phyloP scores from a whole-genome alignment of 2,329 filamentous ascomycete genomes.

The Pseudogymnoascus sp. region DNA sequence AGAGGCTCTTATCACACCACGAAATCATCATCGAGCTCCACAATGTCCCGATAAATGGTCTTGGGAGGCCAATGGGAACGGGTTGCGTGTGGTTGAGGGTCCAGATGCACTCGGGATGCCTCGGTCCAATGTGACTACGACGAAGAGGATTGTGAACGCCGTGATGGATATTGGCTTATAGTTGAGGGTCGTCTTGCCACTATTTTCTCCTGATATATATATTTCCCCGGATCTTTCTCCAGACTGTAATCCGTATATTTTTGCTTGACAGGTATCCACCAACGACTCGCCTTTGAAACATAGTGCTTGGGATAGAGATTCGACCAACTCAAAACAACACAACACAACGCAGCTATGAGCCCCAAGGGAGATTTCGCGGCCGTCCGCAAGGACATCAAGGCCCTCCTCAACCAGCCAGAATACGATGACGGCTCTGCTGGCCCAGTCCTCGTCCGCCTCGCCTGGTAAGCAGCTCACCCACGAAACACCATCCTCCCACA shows the following conservation, averaged over 20 bases:
- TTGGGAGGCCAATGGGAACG: not conserved
- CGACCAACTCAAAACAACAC: not conserved
- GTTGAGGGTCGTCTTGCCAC: not conserved
- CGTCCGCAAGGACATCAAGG: slow-evolving; percentile 47
- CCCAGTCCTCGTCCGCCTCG: slow-evolving; percentile 56
- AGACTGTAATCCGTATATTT: not conserved
- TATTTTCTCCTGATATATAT: not conserved
- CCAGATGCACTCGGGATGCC: not conserved
- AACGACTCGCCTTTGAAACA: not conserved
- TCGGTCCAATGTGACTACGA: not conserved
- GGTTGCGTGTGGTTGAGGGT: not conserved
- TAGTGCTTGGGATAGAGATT: not conserved
- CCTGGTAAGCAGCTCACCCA: slow-evolving; percentile 41
- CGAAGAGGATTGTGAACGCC: slow-evolving; percentile 1
- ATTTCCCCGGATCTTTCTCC: slow-evolving; percentile 1
- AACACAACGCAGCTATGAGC: not conserved
- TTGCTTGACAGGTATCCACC: not conserved
- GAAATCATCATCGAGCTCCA: slow-evolving; percentile 4
- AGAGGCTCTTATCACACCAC: slow-evolving; percentile 5
- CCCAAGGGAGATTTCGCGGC: slow-evolving; percentile 56
- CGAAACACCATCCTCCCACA: not conserved
- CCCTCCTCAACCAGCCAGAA: slow-evolving; percentile 50
- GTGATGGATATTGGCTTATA: slow-evolving; percentile 5
- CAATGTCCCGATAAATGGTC: not conserved
- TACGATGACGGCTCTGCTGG: slow-evolving; percentile 61